Conservation (phyloP, 352 stramenopile genomes). For the Peronospora farinosa region DNA sequence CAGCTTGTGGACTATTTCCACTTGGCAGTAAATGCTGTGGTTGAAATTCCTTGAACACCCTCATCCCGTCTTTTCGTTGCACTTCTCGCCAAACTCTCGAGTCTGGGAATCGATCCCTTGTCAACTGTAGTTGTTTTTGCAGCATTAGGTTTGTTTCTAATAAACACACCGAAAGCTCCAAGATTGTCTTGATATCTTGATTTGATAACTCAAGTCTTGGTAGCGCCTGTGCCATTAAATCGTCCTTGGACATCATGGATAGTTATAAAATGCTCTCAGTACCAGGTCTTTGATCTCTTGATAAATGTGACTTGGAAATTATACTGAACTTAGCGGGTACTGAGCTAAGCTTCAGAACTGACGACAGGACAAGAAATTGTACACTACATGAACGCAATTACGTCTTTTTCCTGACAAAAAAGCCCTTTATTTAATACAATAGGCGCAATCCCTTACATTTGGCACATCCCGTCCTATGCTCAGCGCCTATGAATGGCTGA, state of each 20-base stretch:
- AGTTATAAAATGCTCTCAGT: not conserved
- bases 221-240: slow-evolving; percentile 31
- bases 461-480: too few relatives aligned
- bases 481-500: too few relatives aligned
- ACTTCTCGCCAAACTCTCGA: slow-evolving; percentile 39
- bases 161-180: slow-evolving; percentile 30
- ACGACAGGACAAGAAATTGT: too few relatives aligned
- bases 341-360: not conserved
- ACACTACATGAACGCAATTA: too few relatives aligned
- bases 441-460: too few relatives aligned
- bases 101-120: slow-evolving; percentile 37
- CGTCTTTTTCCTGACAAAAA: too few relatives aligned
- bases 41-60: slow-evolving; percentile 36
- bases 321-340: not conserved
- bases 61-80: slow-evolving; percentile 33
- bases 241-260: slow-evolving; percentile 30
- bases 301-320: not conserved
- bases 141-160: slow-evolving; percentile 44
- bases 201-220: slow-evolving; percentile 32
- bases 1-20: slow-evolving; percentile 20
- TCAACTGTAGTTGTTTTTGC: slow-evolving; percentile 34
- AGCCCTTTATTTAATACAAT: too few relatives aligned
- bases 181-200: slow-evolving; percentile 29
- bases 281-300: not conserved
- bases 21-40: slow-evolving; percentile 18